phyloP scores from a whole-genome alignment of 805 yeast species.

The Myxozyma monticola region DNA sequence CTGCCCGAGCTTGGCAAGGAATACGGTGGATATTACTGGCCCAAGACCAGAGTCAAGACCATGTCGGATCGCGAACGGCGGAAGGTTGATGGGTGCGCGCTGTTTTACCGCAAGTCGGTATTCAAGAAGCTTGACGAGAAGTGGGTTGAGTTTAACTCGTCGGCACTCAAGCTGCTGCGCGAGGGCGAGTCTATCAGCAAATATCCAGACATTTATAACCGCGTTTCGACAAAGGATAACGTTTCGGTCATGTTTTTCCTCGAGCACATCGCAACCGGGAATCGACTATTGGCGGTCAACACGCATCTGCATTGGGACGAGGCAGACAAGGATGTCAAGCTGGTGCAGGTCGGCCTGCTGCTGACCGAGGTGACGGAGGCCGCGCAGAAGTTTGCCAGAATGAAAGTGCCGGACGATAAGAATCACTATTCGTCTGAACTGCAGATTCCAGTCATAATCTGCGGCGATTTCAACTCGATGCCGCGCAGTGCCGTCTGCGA shows the following conservation, averaged over 20 bases:
- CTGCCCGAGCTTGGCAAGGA: slow-evolving; percentile 72
- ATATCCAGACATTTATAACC: slow-evolving; percentile 90
- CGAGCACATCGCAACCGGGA: slow-evolving; percentile 71
- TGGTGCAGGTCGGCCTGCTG: slow-evolving; percentile 90
- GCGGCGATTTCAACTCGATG: slow-evolving; percentile 95
- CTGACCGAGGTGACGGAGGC: slow-evolving; percentile 80
- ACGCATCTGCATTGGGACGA: slow-evolving; percentile 99
- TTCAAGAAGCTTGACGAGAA: slow-evolving; percentile 72
- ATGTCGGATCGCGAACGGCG: slow-evolving; percentile 65
- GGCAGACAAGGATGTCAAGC: slow-evolving; percentile 89
- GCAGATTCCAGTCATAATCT: slow-evolving; percentile 73
- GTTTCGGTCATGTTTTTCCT: slow-evolving; percentile 77
- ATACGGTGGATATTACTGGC: slow-evolving; percentile 77
- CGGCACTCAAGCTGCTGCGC: slow-evolving; percentile 36
- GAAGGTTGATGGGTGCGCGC: slow-evolving; percentile 98
- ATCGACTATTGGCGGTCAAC: slow-evolving; percentile 71
- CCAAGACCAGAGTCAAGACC: slow-evolving; percentile 89
- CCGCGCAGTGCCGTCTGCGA: slow-evolving; percentile 89
- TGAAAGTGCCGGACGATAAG: slow-evolving; percentile 18
- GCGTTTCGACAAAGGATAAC: slow-evolving; percentile 95
- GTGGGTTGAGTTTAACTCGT: slow-evolving; percentile 70
- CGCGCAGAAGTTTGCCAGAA: slow-evolving; percentile 48
- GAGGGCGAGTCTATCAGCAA: slow-evolving; percentile 74
- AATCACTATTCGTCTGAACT: slow-evolving; percentile 46
- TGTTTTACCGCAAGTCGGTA: slow-evolving; percentile 70